Base-by-base conservation (phyloP, 2,329 filamentous ascomycete species). In the Penicillium janthinellum region DNA sequence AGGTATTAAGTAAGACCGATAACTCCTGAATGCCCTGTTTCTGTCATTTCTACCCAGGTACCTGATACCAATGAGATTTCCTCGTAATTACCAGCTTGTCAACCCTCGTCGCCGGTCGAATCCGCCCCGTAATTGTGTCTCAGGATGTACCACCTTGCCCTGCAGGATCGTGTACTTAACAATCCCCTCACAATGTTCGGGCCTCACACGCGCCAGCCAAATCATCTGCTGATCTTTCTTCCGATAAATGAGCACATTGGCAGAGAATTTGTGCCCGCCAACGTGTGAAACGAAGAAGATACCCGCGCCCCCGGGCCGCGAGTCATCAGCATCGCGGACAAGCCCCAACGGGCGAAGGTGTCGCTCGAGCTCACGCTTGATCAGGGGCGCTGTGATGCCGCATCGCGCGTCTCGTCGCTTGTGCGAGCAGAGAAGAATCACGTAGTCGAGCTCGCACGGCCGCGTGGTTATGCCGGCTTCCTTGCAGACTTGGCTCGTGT, bases 241-340 rank as follows among this genome's bases (percentile, higher is more conserved):
- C 17, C 92, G 84, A 75, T 97, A 97, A 0, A 97, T 80, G 79
- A 97, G 88, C 64, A 96, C 86, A 71, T 97, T 97, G 31, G 93
- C 93, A 50, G 88, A 88, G 79, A 94, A 97, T 80, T 96, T 96
- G 81, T 97, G 93, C 0, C 93, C 94, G 37, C 94, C 93, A 4
- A 96, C 91, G 72, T 97, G 93, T 61, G 88, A 93, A 66, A 96
- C 92, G 72, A 94, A 96, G 79, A 95, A 96, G 60, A 96, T 90
- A 1, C 91, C 92, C 1, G 93, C 92, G 8, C 92, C 92, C 7
- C 92, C 92, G 0, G 91, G 89, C 48, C 92, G 81, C 74, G 91
- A 87, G 73, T 96, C 92, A 72, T 93, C 87, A 10, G 91, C 77
- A 73, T 96, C 92, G 37, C 92, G 87, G 73, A 88, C 90, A 12